phyloP scores from a whole-genome alignment of 2,329 filamentous ascomycete species.

The Fusarium lateritium region DNA sequence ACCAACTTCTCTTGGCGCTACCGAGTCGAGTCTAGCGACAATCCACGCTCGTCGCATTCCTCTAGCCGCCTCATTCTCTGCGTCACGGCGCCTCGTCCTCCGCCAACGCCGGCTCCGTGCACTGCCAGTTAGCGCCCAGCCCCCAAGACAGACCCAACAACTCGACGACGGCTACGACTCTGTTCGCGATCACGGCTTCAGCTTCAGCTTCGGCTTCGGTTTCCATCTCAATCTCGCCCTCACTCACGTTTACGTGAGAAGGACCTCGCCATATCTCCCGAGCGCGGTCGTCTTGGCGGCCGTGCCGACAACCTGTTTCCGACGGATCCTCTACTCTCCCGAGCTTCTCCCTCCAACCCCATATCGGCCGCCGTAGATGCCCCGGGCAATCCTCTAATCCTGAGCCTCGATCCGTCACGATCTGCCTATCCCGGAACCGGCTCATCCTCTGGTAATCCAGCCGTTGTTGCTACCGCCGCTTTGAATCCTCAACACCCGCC shows the following conservation, averaged over 20 bases:
- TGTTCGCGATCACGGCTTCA: slow-evolving; percentile 1
- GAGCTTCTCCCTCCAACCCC: slow-evolving; percentile 42
- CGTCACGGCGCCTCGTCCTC: slow-evolving; percentile 26
- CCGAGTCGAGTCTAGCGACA: slow-evolving; percentile 32
- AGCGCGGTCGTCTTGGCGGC: slow-evolving; percentile 64
- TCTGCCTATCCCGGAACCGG: slow-evolving; percentile 50
- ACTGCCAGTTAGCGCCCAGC: slow-evolving; percentile 29
- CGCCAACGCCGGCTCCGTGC: slow-evolving; percentile 41
- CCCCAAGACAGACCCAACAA: slow-evolving; percentile 23
- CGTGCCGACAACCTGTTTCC: slow-evolving; percentile 59
- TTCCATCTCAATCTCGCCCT: slow-evolving; percentile 13
- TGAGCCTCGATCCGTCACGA: slow-evolving; percentile 52
- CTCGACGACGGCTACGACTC: slow-evolving; percentile 5
- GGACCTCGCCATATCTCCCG: slow-evolving; percentile 48
- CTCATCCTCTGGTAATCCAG: slow-evolving; percentile 31
- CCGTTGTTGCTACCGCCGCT: slow-evolving; percentile 41
- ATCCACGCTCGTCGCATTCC: slow-evolving; percentile 36
- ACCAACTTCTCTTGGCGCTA: slow-evolving; percentile 9
- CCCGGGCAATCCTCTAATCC: slow-evolving; percentile 48
- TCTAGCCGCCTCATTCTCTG: slow-evolving; percentile 28
- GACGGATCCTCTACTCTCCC: slow-evolving; percentile 65
- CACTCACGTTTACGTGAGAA: slow-evolving; percentile 46
- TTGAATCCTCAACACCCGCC: slow-evolving; percentile 34
- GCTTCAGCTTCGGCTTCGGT: slow-evolving; percentile 4
- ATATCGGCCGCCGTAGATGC: slow-evolving; percentile 51